Evolutionary conservation across 1,284 basidiomycete species (phyloP).

Genomic region (Abortiporus biennis): DNA sequence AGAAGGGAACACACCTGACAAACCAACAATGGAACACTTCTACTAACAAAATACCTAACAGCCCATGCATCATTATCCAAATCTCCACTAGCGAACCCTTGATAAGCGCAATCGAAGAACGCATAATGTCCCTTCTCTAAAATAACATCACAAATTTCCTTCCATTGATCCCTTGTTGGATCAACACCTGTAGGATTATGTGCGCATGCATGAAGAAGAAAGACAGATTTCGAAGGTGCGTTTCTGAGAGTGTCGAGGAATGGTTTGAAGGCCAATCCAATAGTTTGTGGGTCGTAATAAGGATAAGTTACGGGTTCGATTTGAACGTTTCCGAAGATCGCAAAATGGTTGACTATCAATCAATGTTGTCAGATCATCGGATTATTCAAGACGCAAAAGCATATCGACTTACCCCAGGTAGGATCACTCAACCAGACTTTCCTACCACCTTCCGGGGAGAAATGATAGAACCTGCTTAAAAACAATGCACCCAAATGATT

Average conservation of each 20-base stretch:
- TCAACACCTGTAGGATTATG: conserved; percentile 97
- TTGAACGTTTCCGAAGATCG: conserved; percentile 83
- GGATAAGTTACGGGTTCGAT: conserved; percentile 79
- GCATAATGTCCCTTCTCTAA: conserved; percentile 77
- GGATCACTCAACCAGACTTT: conserved; percentile 83
- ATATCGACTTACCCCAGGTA: conserved; percentile 75
- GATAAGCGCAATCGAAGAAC: conserved; percentile 96
- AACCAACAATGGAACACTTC: conserved; percentile 74
- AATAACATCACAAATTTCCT: conserved; percentile 72
- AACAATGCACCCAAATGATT: conserved; percentile 92
- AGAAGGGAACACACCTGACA: conserved; percentile 81
- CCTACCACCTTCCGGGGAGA: conserved; percentile 41
- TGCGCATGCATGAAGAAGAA: conserved; percentile 90
- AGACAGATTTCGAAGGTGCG: conserved; percentile 74
- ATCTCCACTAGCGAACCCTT: conserved; percentile 88
- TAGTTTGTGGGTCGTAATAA: conserved; percentile 89
- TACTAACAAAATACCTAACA: conserved; percentile 71
- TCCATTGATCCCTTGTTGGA: conserved; percentile 88
- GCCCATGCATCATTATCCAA: conserved; percentile 73
- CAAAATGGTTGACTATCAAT: conserved; percentile 78
- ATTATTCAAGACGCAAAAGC: conserved; percentile 9
- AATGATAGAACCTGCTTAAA: conserved; percentile 80
- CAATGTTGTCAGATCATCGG: conserved; percentile 5
- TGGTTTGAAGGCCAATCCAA: conserved; percentile 80
- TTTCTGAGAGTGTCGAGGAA: conserved; percentile 61